Evolutionary conservation across 2,329 filamentous ascomycete species (phyloP).

Genomic region (Amesomyces nigricolor): DNA sequence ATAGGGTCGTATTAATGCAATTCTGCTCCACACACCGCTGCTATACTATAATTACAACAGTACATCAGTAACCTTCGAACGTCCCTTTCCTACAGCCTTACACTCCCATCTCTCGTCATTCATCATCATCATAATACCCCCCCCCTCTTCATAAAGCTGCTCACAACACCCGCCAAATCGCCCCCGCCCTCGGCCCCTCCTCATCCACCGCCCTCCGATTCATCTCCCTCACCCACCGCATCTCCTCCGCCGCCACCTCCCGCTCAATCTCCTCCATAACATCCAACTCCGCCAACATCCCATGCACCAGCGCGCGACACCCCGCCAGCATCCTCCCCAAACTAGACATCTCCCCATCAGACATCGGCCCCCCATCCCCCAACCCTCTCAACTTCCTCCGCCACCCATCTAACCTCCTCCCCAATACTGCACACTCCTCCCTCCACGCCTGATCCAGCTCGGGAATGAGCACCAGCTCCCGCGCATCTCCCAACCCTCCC

Average conservation of each 20-base stretch:
- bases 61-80: too few species aligned
- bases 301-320: constrained; percentile 45
- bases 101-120: too few species aligned
- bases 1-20: too few species aligned
- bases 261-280: constrained; percentile 57
- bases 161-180: constrained; percentile 42
- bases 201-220: constrained; percentile 37
- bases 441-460: constrained; percentile 54
- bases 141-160: too few species aligned
- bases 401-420: constrained; percentile 52
- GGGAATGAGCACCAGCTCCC: constrained; percentile 45
- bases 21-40: too few species aligned
- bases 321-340: constrained; percentile 44
- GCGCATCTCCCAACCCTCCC: not conserved
- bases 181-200: constrained; percentile 37
- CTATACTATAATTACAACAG: too few species aligned
- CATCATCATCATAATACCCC: too few species aligned
- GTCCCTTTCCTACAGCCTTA: too few species aligned
- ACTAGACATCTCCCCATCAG: constrained; percentile 19
- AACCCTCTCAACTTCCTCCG: constrained; percentile 43
- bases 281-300: constrained; percentile 58
- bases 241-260: constrained; percentile 51
- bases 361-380: constrained; percentile 24
- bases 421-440: constrained; percentile 49
- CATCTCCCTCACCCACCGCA: constrained; percentile 52